Base-by-base conservation (phyloP, 495 filamentous ascomycete species). In the Neurospora sublineolata region DNA sequence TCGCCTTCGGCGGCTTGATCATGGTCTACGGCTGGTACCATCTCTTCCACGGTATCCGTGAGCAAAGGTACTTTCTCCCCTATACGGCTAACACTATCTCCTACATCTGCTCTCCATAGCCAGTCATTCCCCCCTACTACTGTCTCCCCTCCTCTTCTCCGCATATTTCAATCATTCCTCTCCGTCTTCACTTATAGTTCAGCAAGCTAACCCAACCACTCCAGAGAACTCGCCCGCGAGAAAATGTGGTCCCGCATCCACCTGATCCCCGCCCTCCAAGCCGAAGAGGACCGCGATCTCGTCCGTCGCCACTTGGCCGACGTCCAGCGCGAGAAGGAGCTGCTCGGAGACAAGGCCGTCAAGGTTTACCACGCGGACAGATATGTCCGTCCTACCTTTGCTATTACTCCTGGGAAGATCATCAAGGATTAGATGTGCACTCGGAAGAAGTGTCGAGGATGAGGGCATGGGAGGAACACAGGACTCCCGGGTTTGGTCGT, bases 231-330 rank as follows among this genome's bases (percentile, higher is more conserved):
- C 73, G 92, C 89, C 69, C 92, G 95, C 64, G 95, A 99, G 78
- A 99, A 99, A 85, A 94, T 97, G 87, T 99, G 95, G 95, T 86
- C 90, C 60, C 91, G 95, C 75, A 94, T 98, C 76, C 88, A 99
- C 80, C 84, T 99, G 68, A 93, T 93, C 78, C 95, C 95, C 38
- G 81, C 95, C 74, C 89, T 99, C 69, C 94, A 97, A 78, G 95
- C 95, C 70, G 95, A 99, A 79, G 92, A 94, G 77, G 95, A 99
- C 84, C 91, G 95, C 67, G 95, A 99, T 84, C 89, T 92, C 78
- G 94, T 96, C 75, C 87, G 95, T 67, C 83, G 94, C 74, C 85
- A 93, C 78, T 88, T 89, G 70, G 95, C 96, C 68, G 92, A 97
- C 77, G 88, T 93, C 85, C 92, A 88, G 71, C 85, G 95, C 58